These are phyloP conservation scores for Blumeria hordei DNA, from an alignment of 2,329 filamentous ascomycete species.

Conservation along the genomic window DNA sequence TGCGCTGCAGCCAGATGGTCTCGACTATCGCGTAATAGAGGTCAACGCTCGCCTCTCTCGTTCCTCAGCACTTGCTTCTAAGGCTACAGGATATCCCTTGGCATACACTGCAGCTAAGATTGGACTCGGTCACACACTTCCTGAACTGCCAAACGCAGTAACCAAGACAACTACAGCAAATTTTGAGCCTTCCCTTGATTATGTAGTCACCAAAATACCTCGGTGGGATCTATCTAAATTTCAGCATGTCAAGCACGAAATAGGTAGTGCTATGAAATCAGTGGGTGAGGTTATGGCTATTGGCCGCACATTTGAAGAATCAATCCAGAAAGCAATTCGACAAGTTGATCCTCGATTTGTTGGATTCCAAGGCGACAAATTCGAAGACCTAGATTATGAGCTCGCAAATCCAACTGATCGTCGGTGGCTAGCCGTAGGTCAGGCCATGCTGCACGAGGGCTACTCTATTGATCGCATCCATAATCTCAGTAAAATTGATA, in stretches of 20 bases:
- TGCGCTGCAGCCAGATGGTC: conserved; percentile 80
- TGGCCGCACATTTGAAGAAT: conserved; percentile 93
- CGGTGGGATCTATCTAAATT: conserved; percentile 98
- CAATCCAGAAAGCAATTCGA: conserved; percentile 94
- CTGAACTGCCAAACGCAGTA: conserved; percentile 89
- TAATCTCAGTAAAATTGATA: conserved; percentile 93
- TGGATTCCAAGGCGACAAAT: conserved; percentile 87
- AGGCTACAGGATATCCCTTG: conserved; percentile 90
- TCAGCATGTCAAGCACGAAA: conserved; percentile 93
- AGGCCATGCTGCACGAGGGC: conserved; percentile 92
- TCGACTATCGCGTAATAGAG: conserved; percentile 96
- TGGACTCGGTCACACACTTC: conserved; percentile 80
- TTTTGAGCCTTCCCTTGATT: conserved; percentile 92
- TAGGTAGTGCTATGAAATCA: conserved; percentile 96
- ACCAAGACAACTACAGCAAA: conserved; percentile 98
- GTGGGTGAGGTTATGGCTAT: conserved; percentile 99
- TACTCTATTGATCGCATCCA: conserved; percentile 84
- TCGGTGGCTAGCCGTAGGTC: conserved; percentile 88
- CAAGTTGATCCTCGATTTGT: conserved; percentile 83
- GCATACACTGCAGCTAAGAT: conserved; percentile 98
- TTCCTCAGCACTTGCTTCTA: conserved; percentile 88
- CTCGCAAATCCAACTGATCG: conserved; percentile 86
- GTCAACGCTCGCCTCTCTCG: conserved; percentile 96
- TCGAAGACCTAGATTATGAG: conserved; percentile 75
- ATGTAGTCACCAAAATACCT: conserved; percentile 96